These are phyloP conservation scores for Spathaspora boniae DNA, from an alignment of 805 yeast species.

Conservation along the genomic window DNA sequence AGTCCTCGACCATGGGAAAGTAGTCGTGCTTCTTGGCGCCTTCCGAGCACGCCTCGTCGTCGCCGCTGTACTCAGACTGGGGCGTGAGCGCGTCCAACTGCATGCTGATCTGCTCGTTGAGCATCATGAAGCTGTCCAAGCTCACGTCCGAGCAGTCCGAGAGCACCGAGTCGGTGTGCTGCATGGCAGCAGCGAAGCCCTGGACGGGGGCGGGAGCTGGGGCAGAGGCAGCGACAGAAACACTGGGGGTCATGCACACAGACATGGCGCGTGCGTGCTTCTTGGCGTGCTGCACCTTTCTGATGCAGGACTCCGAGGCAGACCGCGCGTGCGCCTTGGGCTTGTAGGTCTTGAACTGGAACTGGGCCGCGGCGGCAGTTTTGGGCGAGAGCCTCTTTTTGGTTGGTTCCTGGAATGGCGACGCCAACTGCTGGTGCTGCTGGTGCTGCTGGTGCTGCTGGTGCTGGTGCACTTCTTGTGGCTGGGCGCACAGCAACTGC, in stretches of 20 bases:
- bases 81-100: background rate
- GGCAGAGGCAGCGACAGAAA: no score
- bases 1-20: no score
- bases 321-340: slow-evolving; percentile 19
- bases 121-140: slow-evolving; percentile 28
- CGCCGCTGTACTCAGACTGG: no score
- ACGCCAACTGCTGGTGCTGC: slow-evolving; percentile 15
- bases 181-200: no score
- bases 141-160: slow-evolving; percentile 10
- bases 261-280: slow-evolving; percentile 4
- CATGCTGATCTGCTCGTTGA: slow-evolving; percentile 20
- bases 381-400: slow-evolving; percentile 12
- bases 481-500: slow-evolving; percentile 12
- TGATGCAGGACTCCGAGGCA: slow-evolving; percentile 19
- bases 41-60: no score
- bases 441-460: slow-evolving; percentile 12
- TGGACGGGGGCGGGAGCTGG: no score
- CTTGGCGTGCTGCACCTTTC: slow-evolving; percentile 7
- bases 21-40: no score
- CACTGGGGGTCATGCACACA: slow-evolving; percentile 7
- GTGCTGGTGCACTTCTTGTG: slow-evolving; percentile 8
- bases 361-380: slow-evolving; percentile 12
- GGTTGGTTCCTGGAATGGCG: background rate
- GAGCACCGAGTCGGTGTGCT: slow-evolving; percentile 1
- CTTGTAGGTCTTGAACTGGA: slow-evolving; percentile 18